Evolutionary conservation across 768 basidiomycete genomes (phyloP), one percentile per base, ranked within the genome.

Genomic region (Tulasnella sp.): DNA sequence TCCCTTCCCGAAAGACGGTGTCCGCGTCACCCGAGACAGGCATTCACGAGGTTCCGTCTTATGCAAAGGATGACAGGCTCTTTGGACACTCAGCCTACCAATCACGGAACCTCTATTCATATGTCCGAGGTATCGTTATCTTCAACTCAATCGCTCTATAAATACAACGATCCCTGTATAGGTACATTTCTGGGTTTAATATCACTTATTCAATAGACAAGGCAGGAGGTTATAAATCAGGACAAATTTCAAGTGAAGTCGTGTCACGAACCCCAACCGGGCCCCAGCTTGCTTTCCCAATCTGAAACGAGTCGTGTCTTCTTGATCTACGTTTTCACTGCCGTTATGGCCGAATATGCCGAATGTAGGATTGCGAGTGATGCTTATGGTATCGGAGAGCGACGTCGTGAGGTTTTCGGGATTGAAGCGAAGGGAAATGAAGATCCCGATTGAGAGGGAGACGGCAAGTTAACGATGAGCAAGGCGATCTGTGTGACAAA

Each of bases 361-460:
- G 14, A 69, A 34, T 2, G 64, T 20, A 16, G 64, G 64, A 37
- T 14, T 28, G 6, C 16, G 64, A 18, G 64, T 69, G 64, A 69
- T 37, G 31, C 64, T 18, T 31, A 69, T 34, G 64, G 64, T 69
- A 20, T 69, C 64, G 64, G 64, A 37, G 18, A 69, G 64, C 88
- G 75, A 85, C 86, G n/a, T 89, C 89, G 87, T 91, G 90, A 69
- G 64, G 64, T 69, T 69, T 28, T 69, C 28, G 64, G 64, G 64
- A 14, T 69, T 69, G 64, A 69, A 69, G 1, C n/a, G 64, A 20
- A 69, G 64, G 31, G 37, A 69, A 18, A 69, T 34, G 11, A 69
- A 31, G 64, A 69, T 18, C 28, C 60, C 64, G 64, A 69, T 14
- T 20, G 37, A 6, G 4, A 69, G 64, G 28, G 31, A 69, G 28